phyloP scores from a whole-genome alignment of 768 basidiomycete species.

The Boletus rufocinnamomeus region DNA sequence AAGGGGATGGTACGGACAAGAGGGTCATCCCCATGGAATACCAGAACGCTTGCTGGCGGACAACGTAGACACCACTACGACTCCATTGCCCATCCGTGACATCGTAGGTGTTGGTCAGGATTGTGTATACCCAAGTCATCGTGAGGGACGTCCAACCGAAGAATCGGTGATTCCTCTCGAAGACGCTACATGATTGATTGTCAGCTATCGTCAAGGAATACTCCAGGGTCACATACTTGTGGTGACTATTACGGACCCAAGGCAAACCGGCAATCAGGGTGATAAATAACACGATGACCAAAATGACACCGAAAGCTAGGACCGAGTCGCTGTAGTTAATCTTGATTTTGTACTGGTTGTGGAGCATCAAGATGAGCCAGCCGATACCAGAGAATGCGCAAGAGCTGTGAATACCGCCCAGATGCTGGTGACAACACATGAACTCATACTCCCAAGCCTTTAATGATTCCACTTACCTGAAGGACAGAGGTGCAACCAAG shows the following conservation, averaged over 20 bases:
- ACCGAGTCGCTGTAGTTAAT: constrained; percentile 55
- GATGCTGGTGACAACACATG: constrained; percentile 48
- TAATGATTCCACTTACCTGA: constrained; percentile 43
- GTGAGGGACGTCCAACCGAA: constrained; percentile 69
- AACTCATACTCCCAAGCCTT: background rate
- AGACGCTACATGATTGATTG: constrained; percentile 48
- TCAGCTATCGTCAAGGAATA: background rate
- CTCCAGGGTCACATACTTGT: constrained; percentile 55
- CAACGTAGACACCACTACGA: constrained; percentile 50
- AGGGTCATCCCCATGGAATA: constrained; percentile 71
- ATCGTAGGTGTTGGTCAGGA: constrained; percentile 66
- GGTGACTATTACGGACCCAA: constrained; percentile 78
- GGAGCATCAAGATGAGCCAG: constrained; percentile 68
- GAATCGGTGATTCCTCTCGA: constrained; percentile 80
- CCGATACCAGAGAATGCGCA: constrained; percentile 70
- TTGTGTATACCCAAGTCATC: constrained; percentile 64
- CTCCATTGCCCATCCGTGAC: constrained; percentile 57
- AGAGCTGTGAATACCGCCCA: constrained; percentile 79
- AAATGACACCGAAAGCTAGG: constrained; percentile 61
- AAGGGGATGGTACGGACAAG: constrained; percentile 49
- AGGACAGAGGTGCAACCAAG: constrained; percentile 73
- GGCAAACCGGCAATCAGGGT: constrained; percentile 70
- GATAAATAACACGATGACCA: constrained; percentile 55
- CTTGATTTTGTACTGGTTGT: constrained; percentile 53
- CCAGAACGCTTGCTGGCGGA: constrained; percentile 78